phyloP scores from a whole-genome alignment of 1,284 basidiomycete species.

The Malassezia japonica region DNA sequence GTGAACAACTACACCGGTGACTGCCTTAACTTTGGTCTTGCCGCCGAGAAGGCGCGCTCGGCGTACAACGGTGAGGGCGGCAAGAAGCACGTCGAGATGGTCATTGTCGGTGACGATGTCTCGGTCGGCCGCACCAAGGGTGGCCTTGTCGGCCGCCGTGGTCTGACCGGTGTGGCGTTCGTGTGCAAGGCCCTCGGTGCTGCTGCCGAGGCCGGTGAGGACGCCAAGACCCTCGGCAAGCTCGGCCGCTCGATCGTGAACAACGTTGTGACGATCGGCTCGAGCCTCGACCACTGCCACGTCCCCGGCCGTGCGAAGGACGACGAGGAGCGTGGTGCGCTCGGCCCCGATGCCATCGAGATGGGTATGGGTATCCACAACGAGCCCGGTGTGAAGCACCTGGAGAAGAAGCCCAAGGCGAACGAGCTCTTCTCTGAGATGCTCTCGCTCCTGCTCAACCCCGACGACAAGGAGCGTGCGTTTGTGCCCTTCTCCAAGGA shows the following conservation, averaged over 20 bases:
- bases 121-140: conserved; percentile 51
- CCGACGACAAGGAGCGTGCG: conserved; percentile 50
- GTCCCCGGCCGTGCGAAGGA: conserved; percentile 52
- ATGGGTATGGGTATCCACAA: conserved; percentile 58
- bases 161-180: conserved; percentile 51
- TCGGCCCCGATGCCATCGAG: conserved; percentile 51
- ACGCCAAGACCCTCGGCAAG: conserved; percentile 35
- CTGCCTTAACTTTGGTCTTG: conserved; percentile 52
- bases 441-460: conserved; percentile 40
- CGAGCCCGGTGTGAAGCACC: conserved; percentile 54
- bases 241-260: conserved; percentile 56
- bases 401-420: conserved; percentile 37
- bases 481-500: conserved; percentile 51
- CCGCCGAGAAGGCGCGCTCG: conserved; percentile 44
- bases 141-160: conserved; percentile 52
- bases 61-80: conserved; percentile 32
- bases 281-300: conserved; percentile 57
- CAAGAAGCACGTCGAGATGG: conserved; percentile 50
- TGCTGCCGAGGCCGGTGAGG: conserved; percentile 34
- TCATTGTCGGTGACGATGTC: conserved; percentile 53
- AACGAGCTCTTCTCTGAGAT: conserved; percentile 35
- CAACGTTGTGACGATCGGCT: conserved; percentile 54
- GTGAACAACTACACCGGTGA: conserved; percentile 53
- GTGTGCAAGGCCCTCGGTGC: conserved; percentile 46
- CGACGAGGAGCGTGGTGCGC: conserved; percentile 37